Percentiles rank a stretch among this genome's conserved stretches.
Conservation (phyloP, 2,329 filamentous ascomycete species). For the Penicillium sp. region DNA sequence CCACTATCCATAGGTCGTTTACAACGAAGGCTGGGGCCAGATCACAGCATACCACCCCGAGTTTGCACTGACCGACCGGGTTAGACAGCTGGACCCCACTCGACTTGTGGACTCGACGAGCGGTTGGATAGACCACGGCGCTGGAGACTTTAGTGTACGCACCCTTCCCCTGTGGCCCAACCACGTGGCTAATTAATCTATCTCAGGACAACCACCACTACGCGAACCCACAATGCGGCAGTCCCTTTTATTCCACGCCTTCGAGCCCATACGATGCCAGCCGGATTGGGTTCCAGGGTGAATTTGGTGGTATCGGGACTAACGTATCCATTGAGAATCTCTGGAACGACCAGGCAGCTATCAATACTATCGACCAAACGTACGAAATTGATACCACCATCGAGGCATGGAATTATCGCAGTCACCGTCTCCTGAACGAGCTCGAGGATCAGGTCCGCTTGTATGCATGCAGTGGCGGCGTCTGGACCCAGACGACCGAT, state of each 20-base stretch:
- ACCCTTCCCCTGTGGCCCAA: neutral
- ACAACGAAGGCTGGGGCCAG: conserved; percentile 72
- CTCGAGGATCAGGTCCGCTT: conserved; percentile 50
- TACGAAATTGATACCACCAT: conserved; percentile 63
- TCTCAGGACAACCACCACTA: conserved; percentile 67
- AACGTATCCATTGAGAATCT: conserved; percentile 62
- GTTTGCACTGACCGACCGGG: conserved; percentile 52
- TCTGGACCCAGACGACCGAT: conserved; percentile 73
- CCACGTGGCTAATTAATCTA: neutral
- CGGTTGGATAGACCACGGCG: conserved; percentile 67
- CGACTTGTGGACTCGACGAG: conserved; percentile 61
- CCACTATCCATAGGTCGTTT: conserved; percentile 53
- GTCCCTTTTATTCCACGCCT: conserved; percentile 61
- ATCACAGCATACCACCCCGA: conserved; percentile 53
- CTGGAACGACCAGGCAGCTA: conserved; percentile 61
- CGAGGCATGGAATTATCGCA: conserved; percentile 65
- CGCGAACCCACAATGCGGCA: conserved; percentile 67
- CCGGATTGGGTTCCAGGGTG: conserved; percentile 67
- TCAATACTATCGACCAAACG: conserved; percentile 61
- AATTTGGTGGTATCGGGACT: conserved; percentile 68
- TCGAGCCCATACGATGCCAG: conserved; percentile 56
- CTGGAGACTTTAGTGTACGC: conserved; percentile 57
- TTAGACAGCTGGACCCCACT: conserved; percentile 60
- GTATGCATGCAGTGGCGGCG: conserved; percentile 63
- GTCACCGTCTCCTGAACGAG: conserved; percentile 51